Evolutionary conservation across 2,329 filamentous ascomycete species (phyloP), one percentile per base, ranked within the genome.

Genomic region (Trichoderma harzianum): DNA sequence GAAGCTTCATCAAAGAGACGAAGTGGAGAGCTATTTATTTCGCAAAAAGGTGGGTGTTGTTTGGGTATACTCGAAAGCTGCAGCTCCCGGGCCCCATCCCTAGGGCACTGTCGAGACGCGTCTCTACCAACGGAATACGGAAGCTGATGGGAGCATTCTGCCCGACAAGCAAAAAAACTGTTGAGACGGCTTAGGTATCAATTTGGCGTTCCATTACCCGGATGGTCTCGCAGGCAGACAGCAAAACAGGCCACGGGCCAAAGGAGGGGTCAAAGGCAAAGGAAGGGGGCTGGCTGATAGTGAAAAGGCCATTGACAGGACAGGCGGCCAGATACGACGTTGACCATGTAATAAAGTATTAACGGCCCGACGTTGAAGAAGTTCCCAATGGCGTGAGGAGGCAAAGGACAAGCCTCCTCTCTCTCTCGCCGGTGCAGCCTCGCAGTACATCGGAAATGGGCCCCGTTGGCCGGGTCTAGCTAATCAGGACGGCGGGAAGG

Each of bases 341-440:
- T 69, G 66, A 28, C 57, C 67, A 36, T 69, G 18, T 61, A 34
- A 51, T 36, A n/a, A n/a, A 36, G 10, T 39, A 39, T 7, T 62
- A 69, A 69, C 67, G 67, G 67, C 28, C 67, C 67, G 67, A 69
- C 67, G 55, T 62, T 69, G 34, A 53, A 51, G 55, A 61, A 32
- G n/a, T 62, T 28, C 66, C 39, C 39, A 61, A 61, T 69, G 66
- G 66, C 57, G 67, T 69, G 39, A 62, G 67, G 58, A 34, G 30
- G 30, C 16, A 28, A 18, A 32, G 3, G 26, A 32, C 18, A 24
- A 60, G 65, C 39, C 16, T 34, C 26, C 36, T 39, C 34, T 36
- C 32, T 32, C 30, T 32, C 32, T 36, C n/a, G 16, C 14, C 18
- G 43, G 32, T 47, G 55, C 57, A 62, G 67, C 67, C 67, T 61